Conservation (phyloP, 2,329 filamentous ascomycete genomes). For the Tolypocladium capitatum region DNA sequence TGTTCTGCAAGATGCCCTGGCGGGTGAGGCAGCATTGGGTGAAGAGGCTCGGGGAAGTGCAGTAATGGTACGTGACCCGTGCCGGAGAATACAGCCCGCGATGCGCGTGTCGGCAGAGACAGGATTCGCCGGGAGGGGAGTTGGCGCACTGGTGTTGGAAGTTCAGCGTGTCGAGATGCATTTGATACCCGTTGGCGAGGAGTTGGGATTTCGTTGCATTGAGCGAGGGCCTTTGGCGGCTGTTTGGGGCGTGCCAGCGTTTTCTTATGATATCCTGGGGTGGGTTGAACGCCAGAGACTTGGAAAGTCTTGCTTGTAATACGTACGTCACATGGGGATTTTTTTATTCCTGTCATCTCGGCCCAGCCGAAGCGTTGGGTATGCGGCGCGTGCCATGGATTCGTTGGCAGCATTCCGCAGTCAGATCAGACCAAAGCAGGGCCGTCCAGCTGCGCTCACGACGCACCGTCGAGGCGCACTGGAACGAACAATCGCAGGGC, state of each 20-base stretch:
- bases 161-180: conserved; percentile 5
- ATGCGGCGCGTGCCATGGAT: no score
- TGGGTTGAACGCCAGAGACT: background rate
- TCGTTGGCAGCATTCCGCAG: background rate
- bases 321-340: no score
- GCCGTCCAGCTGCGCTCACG: no score
- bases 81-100: background rate
- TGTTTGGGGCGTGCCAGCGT: background rate
- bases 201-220: conserved; percentile 6
- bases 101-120: background rate
- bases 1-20: conserved; percentile 48
- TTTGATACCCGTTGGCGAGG: conserved; percentile 12
- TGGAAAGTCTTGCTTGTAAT: background rate
- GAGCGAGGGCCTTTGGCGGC: background rate
- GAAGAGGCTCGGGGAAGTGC: conserved; percentile 31
- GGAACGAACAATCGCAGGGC: background rate
- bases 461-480: background rate
- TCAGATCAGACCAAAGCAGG: no score
- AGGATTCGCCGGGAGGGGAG: background rate
- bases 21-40: conserved; percentile 43
- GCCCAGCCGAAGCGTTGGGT: background rate
- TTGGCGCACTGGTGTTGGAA: background rate
- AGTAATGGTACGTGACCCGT: background rate
- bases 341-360: no score
- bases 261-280: background rate